Evolutionary conservation across 805 yeast species (phyloP).

Genomic region (Kodamaea nitidulidarum): DNA sequence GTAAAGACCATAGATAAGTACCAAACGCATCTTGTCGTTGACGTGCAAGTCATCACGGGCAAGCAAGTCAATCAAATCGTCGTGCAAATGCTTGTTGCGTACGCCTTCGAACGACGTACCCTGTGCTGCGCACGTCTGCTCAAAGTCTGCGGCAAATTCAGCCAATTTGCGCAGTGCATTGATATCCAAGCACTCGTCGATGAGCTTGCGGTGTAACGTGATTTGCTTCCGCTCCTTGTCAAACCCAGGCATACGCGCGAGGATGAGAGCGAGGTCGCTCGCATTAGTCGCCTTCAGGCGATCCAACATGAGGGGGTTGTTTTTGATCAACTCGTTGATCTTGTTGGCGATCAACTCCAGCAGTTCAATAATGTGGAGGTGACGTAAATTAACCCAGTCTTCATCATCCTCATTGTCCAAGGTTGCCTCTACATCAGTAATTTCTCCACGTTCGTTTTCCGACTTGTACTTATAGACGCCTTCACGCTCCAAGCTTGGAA

Average conservation of each 20-base stretch:
- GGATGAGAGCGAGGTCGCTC: conserved; percentile 69
- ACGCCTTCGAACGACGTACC: conserved; percentile 69
- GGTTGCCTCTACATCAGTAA: conserved; percentile 26
- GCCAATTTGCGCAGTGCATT: conserved; percentile 59
- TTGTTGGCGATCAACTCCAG: conserved; percentile 56
- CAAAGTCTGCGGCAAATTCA: conserved; percentile 72
- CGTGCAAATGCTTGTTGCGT: conserved; percentile 55
- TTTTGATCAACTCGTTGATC: conserved; percentile 60
- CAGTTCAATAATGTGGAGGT: conserved; percentile 71
- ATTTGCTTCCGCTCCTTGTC: conserved; percentile 62
- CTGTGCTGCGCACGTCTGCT: conserved; percentile 73
- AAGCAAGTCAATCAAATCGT: conserved; percentile 55
- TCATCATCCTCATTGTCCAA: conserved; percentile 62
- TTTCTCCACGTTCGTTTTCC: conserved; percentile 49
- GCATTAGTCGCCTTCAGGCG: conserved; percentile 60
- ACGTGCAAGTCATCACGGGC: conserved; percentile 45
- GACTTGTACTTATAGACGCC: conserved; percentile 48
- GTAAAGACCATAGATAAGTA: conserved; percentile 70
- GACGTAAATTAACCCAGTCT: conserved; percentile 69
- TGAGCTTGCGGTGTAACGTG: conserved; percentile 55
- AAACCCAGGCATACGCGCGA: conserved; percentile 64
- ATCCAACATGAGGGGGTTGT: conserved; percentile 74
- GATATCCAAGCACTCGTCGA: conserved; percentile 60
- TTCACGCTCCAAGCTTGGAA: conserved; percentile 39
- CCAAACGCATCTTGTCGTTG: conserved; percentile 69